Conservation (phyloP, 139 green algal species). For the Chlorella sp. region DNA sequence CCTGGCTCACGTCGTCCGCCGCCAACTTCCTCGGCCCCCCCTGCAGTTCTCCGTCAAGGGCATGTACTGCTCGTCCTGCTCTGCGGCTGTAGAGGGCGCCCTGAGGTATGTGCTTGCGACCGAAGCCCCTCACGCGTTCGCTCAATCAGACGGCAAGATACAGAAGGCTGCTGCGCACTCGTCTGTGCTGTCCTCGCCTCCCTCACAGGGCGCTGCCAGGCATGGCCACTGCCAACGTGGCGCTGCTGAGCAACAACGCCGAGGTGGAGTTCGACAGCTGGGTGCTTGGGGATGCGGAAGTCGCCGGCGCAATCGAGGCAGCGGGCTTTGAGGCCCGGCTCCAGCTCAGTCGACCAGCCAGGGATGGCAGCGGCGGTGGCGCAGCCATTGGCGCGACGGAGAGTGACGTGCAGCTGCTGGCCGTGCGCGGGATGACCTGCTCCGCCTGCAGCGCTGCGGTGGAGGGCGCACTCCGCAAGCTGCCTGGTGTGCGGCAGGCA, state of each 20-base stretch:
- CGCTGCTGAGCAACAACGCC: slow-evolving; percentile 71
- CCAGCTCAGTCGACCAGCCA: slow-evolving; percentile 13
- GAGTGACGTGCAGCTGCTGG: slow-evolving; percentile 43
- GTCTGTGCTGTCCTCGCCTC: background rate
- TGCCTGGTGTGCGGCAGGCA: slow-evolving; percentile 28
- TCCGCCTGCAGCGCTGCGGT: slow-evolving; percentile 33
- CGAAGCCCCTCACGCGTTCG: background rate
- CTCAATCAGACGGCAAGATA: background rate
- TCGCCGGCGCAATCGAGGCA: slow-evolving; percentile 72
- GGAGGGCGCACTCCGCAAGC: slow-evolving; percentile 20
- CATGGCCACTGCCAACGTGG: slow-evolving; percentile 65
- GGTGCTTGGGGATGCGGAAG: slow-evolving; percentile 6
- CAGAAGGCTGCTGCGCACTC: background rate
- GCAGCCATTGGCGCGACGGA: slow-evolving; percentile 5
- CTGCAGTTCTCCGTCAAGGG: slow-evolving; percentile 72
- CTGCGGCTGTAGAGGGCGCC: slow-evolving; percentile 75
- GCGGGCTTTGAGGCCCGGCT: slow-evolving; percentile 77
- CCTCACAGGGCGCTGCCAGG: slow-evolving; percentile 59
- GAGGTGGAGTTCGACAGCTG: slow-evolving; percentile 48
- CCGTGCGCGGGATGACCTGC: slow-evolving; percentile 42
- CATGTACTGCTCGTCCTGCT: slow-evolving; percentile 92
- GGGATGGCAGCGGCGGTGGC: slow-evolving; percentile 55
- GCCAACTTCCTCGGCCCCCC: background rate
- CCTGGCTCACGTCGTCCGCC: too few relatives aligned
- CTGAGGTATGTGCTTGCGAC: slow-evolving; percentile 47